Conservation (phyloP, 139 green algal genomes). For the Tetratostichococcus sp. region DNA sequence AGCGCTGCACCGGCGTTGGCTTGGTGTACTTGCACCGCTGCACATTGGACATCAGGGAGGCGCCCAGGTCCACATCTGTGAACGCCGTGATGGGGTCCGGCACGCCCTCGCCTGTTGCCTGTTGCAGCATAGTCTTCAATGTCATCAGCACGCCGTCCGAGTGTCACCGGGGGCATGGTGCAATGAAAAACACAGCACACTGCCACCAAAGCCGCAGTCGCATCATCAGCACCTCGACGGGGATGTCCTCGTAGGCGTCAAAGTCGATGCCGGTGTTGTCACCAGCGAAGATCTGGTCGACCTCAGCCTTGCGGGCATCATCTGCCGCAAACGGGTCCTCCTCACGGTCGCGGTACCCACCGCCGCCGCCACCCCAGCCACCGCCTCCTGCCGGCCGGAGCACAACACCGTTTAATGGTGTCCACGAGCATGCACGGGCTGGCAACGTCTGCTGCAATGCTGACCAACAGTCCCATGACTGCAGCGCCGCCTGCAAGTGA, state of each 20-base stretch:
- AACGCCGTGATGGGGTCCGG: conserved; percentile 82
- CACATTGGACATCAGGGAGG: conserved; percentile 82
- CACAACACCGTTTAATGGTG: conserved; percentile 28
- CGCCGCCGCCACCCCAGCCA: conserved; percentile 33
- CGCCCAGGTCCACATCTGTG: conserved; percentile 75
- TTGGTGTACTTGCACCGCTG: conserved; percentile 94
- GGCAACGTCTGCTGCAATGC: no score
- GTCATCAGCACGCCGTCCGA: no score
- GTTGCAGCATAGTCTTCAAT: background rate
- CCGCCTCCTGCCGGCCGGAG: conserved; percentile 17
- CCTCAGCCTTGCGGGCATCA: conserved; percentile 57
- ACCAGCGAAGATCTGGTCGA: conserved; percentile 61
- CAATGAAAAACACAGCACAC: no score
- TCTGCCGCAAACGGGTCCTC: conserved; percentile 53
- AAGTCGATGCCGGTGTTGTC: conserved; percentile 99
- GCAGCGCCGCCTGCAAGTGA: no score
- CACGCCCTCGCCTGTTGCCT: conserved; percentile 78
- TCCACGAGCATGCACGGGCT: no score
- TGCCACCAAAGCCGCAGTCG: no score
- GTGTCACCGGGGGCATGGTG: no score
- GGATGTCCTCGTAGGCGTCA: conserved; percentile 98
- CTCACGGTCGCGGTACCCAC: conserved; percentile 23
- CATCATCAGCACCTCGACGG: conserved; percentile 61
- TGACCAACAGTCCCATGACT: no score
- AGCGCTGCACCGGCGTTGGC: conserved; percentile 95